These are phyloP conservation scores for Posidonia oceanica DNA, from an alignment of 116 monocot genomes.

Conservation along the genomic window DNA sequence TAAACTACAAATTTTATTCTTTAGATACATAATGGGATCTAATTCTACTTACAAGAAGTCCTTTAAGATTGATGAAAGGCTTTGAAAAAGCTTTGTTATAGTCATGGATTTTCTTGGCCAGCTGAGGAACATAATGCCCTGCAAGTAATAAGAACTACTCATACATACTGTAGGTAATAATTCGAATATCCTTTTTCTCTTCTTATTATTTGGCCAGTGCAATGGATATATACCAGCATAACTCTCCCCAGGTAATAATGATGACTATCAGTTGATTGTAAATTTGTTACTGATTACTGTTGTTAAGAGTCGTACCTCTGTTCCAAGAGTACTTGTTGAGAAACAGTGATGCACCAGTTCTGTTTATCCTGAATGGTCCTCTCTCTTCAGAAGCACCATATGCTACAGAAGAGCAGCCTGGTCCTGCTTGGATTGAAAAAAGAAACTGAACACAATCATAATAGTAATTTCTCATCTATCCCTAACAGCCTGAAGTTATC, in stretches of 20 bases:
- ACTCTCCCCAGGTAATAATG: constrained; percentile 57
- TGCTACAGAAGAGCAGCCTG: constrained; percentile 93
- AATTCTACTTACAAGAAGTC: constrained; percentile 55
- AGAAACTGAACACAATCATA: neutral
- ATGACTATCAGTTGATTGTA: neutral
- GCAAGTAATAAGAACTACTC: neutral
- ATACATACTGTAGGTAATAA: neutral
- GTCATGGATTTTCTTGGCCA: constrained; percentile 66
- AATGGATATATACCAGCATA: constrained; percentile 58
- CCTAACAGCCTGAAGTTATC: too few species aligned
- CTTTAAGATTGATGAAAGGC: constrained; percentile 74
- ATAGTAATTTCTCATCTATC: too few species aligned
- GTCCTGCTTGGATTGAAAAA: constrained; percentile 37
- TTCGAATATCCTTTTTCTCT: neutral
- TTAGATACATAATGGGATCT: neutral
- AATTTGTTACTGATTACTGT: neutral
- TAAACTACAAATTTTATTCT: too few species aligned
- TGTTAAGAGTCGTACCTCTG: constrained; percentile 27
- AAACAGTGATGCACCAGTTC: constrained; percentile 52
- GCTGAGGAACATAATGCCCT: constrained; percentile 97
- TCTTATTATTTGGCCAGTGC: neutral
- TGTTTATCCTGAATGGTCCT: constrained; percentile 86
- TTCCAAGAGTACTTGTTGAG: constrained; percentile 96
- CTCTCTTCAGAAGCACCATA: constrained; percentile 97
- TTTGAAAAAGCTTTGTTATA: constrained; percentile 58